Evolutionary conservation across 352 stramenopile genomes (phyloP), one percentile per base, ranked within the genome.

Genomic region (Globisporangium spinosum): DNA sequence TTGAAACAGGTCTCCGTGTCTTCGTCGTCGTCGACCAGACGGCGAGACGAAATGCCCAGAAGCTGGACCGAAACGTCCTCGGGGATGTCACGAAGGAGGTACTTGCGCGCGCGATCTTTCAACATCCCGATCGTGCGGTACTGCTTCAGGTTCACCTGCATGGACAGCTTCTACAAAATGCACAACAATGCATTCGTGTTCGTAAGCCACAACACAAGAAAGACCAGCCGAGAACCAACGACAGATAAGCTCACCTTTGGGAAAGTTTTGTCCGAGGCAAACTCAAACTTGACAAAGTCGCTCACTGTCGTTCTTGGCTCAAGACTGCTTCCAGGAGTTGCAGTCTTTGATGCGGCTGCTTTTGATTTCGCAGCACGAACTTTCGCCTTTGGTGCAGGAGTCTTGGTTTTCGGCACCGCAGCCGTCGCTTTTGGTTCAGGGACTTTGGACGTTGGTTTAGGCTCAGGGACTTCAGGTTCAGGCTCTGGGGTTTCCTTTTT

Each of bases 241-340:
- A 20, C 47, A 63, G 27, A 38, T 25, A 56, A 15, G 5, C 49
- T 56, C 67, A 85, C 77, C 69, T 72, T 47, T n/a, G 75, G 73
- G 57, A 73, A 80, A 10, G 53, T 68, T 2, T 73, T 62, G 25
- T 85, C 64, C 8, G 71, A 74, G 6, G 27, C 68, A 22, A 83
- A 68, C 43, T 73, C 71, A 4, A 85, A 51, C 22, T 58, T 69
- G 20, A 77, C 55, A 25, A 67, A 47, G 35, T 40, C 62, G 2
- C 27, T 59, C 27, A 23, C 17, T 43, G 54, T n/a, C 54, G n/a
- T 23, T 23, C 27, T 32, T 43, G 54, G 1, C 17, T 25, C 54
- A 13, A n/a, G 4, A 15, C 54, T 59, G 17, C 17, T 43, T 23
- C 32, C 27, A 35, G 17, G 27, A 25, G 27, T 20, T 45, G 23